A percentile compares a stretch with the other conserved stretches of the same genome.
phyloP scores from a whole-genome alignment of 1,139 yeast species.

The Kodamaea suecica region DNA sequence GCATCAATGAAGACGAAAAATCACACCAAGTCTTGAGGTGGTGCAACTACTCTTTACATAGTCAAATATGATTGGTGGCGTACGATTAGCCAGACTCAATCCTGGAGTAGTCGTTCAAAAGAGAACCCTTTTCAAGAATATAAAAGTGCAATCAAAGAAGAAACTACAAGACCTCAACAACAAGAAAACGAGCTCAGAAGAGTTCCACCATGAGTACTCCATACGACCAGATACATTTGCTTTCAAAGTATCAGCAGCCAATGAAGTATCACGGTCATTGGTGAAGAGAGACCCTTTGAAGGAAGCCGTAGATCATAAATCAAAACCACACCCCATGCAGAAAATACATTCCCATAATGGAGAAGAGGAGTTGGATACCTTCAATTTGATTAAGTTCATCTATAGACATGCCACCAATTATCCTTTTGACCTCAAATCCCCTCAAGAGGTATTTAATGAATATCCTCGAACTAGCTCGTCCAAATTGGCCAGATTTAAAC shows the following conservation, averaged over 20 bases:
- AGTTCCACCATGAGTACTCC: slow-evolving; percentile 44
- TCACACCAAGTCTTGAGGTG: too few species aligned
- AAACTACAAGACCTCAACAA: slow-evolving; percentile 19
- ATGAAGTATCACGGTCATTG: slow-evolving; percentile 20
- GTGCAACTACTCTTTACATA: too few species aligned
- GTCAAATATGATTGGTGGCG: neutral
- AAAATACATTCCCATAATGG: slow-evolving; percentile 7
- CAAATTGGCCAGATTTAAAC: slow-evolving; percentile 41
- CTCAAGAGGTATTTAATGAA: slow-evolving; percentile 40
- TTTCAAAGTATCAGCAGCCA: slow-evolving; percentile 36
- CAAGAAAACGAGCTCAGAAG: slow-evolving; percentile 25
- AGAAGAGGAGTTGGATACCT: slow-evolving; percentile 13
- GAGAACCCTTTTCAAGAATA: slow-evolving; percentile 17
- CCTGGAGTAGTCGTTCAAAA: neutral
- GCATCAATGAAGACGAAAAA: too few species aligned
- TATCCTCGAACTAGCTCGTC: slow-evolving; percentile 43
- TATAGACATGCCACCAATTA: slow-evolving; percentile 45
- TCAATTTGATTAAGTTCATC: slow-evolving; percentile 36
- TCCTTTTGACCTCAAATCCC: slow-evolving; percentile 39
- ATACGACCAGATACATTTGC: slow-evolving; percentile 49
- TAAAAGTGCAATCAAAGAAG: slow-evolving; percentile 20
- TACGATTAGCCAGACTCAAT: neutral
- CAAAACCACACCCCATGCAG: slow-evolving; percentile 32
- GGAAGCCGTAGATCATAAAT: slow-evolving; percentile 5
- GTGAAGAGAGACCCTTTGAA: slow-evolving; percentile 8